Conservation (phyloP, 768 basidiomycete genomes). For the Thelephora ganbajun region DNA sequence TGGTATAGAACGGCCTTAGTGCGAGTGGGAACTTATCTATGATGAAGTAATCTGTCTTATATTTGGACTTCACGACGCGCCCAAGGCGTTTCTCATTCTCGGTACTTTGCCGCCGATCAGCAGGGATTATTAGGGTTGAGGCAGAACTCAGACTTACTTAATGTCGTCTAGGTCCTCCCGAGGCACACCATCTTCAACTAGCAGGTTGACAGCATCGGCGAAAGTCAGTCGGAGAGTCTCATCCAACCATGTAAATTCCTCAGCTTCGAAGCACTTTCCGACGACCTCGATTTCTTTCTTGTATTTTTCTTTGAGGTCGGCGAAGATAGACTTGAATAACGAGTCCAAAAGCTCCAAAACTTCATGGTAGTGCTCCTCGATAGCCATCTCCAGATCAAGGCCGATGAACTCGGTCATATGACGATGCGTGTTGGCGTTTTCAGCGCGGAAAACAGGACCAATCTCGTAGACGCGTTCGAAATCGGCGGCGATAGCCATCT, state of each 20-base stretch:
- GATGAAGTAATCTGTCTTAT: slow-evolving; percentile 97
- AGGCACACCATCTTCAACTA: slow-evolving; percentile 76
- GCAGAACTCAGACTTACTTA: slow-evolving; percentile 33
- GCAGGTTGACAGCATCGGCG: slow-evolving; percentile 74
- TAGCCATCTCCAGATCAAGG: slow-evolving; percentile 97
- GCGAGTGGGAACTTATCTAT: slow-evolving; percentile 97
- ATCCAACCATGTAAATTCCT: slow-evolving; percentile 92
- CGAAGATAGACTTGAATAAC: slow-evolving; percentile 80
- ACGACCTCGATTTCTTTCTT: slow-evolving; percentile 72
- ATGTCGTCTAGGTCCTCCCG: slow-evolving; percentile 80
- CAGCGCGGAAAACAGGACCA: slow-evolving; percentile 92
- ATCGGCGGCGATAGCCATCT: slow-evolving; percentile 98
- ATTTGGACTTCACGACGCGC: slow-evolving; percentile 78
- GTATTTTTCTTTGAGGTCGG: slow-evolving; percentile 63
- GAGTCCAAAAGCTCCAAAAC: slow-evolving; percentile 86
- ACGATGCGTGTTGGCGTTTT: slow-evolving; percentile 93
- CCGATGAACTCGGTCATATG: slow-evolving; percentile 98
- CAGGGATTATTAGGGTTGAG: background rate
- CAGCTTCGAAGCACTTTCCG: slow-evolving; percentile 81
- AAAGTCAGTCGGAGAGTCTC: slow-evolving; percentile 80
- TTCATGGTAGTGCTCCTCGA: slow-evolving; percentile 98
- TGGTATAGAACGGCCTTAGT: slow-evolving; percentile 97
- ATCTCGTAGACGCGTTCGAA: slow-evolving; percentile 98
- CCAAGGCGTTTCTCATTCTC: slow-evolving; percentile 93
- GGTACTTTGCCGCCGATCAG: slow-evolving; percentile 40